Conservation (phyloP, 192 early-diverging fungal species). For the Diversispora eburnea region DNA sequence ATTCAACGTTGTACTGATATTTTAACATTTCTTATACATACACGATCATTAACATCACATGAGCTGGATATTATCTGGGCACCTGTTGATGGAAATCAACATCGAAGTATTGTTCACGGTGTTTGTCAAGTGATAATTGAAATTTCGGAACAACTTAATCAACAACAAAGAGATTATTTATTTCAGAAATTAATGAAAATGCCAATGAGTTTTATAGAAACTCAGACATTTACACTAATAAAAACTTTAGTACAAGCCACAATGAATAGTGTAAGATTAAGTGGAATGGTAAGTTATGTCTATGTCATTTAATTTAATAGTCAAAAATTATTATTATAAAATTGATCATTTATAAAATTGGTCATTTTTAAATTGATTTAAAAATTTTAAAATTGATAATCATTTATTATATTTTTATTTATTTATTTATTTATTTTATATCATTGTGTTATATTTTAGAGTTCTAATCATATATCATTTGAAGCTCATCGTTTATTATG, state of each 20-base stretch:
- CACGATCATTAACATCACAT: constrained; percentile 32
- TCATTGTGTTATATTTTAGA: constrained; percentile 14
- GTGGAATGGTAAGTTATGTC: neutral
- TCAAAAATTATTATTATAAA: neutral
- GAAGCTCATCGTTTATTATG: constrained; percentile 41
- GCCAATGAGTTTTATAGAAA: constrained; percentile 35
- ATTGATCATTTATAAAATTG: neutral
- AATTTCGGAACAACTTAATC: constrained; percentile 34
- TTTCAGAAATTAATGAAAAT: constrained; percentile 41
- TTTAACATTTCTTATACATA: constrained; percentile 41
- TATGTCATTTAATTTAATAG: neutral
- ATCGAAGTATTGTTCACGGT: constrained; percentile 45
- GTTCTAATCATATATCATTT: constrained; percentile 34
- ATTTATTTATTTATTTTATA: too few species aligned
- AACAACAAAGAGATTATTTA: constrained; percentile 34
- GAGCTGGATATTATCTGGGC: constrained; percentile 46
- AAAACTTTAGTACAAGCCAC: constrained; percentile 19
- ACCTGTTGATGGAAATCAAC: constrained; percentile 47
- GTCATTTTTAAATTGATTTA: too few species aligned
- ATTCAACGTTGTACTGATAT: constrained; percentile 46
- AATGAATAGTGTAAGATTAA: neutral
- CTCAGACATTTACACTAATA: constrained; percentile 29
- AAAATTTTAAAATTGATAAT: too few species aligned
- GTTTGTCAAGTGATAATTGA: constrained; percentile 47
- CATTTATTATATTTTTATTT: too few species aligned